Evolutionary conservation across 345 rosid species (phyloP).

Genomic region (Bruguiera sexangula): DNA sequence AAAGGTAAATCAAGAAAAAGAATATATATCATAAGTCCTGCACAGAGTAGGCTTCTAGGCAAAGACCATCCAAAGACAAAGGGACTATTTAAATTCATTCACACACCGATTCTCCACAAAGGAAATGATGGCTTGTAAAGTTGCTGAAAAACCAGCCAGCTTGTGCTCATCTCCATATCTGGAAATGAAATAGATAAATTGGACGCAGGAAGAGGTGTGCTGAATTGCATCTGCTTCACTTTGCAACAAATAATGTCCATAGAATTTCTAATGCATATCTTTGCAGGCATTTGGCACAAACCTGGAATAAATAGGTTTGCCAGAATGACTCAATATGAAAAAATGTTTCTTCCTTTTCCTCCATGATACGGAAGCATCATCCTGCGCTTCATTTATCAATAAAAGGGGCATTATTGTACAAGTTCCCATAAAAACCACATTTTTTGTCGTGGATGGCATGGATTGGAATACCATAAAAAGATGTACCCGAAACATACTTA

Average conservation of each 20-base stretch:
- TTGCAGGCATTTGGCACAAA: slow-evolving; percentile 18
- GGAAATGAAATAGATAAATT: slow-evolving; percentile 14
- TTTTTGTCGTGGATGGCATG: not conserved
- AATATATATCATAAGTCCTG: slow-evolving; percentile 11
- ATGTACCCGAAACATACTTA: too few species aligned
- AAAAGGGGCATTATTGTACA: slow-evolving; percentile 14
- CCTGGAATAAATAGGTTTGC: slow-evolving; percentile 99
- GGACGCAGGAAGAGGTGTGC: not conserved
- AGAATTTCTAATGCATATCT: slow-evolving; percentile 1
- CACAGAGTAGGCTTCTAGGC: not conserved
- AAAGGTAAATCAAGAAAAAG: slow-evolving; percentile 24
- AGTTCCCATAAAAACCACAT: not conserved
- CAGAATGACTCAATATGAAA: slow-evolving; percentile 92
- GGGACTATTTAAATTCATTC: slow-evolving; percentile 13
- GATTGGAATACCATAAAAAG: not conserved
- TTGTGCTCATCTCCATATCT: slow-evolving; percentile 99
- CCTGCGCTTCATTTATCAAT: slow-evolving; percentile 69
- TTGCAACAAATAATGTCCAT: not conserved
- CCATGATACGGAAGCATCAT: slow-evolving; percentile 94
- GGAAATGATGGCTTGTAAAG: slow-evolving; percentile 97
- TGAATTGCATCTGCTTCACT: not conserved
- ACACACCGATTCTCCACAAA: slow-evolving; percentile 89
- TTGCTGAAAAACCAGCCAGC: slow-evolving; percentile 98
- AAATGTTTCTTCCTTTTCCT: slow-evolving; percentile 99
- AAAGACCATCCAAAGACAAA: slow-evolving; percentile 2